A percentile compares a stretch with the other conserved stretches of the same genome.
Conservation (phyloP, 2,329 filamentous ascomycete species). For the Neonectria neomacrospora region DNA sequence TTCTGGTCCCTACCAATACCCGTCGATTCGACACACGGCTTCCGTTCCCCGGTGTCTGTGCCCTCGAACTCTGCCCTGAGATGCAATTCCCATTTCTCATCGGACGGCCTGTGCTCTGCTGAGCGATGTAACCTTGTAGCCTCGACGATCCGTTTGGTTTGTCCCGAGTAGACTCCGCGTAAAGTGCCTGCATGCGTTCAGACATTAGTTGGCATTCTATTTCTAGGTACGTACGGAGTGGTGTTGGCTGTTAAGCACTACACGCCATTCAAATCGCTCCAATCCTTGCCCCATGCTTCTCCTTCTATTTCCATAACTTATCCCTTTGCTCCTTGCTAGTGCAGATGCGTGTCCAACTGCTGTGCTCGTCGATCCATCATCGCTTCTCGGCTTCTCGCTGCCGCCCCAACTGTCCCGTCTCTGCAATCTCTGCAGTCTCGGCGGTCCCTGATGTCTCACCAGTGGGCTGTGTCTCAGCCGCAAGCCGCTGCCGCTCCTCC, state of each 20-base stretch:
- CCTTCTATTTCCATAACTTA: conserved; percentile 9
- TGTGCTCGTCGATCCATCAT: conserved; percentile 16
- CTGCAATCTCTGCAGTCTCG: conserved; percentile 19
- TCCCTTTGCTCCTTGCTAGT: conserved; percentile 6
- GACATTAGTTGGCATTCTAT: conserved; percentile 15
- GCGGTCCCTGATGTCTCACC: conserved; percentile 20
- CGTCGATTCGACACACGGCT: conserved; percentile 15
- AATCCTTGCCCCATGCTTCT: conserved; percentile 13
- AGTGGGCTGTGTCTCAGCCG: conserved; percentile 20
- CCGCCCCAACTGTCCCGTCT: conserved; percentile 23
- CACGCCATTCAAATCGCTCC: conserved; percentile 19
- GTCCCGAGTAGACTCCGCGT: not conserved
- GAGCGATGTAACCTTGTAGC: conserved; percentile 19
- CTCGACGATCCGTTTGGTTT: conserved; percentile 11
- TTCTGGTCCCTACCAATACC: not conserved
- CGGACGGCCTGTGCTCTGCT: conserved; percentile 6
- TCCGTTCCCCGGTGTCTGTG: conserved; percentile 22
- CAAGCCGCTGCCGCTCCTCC: conserved; percentile 40
- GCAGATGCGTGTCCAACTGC: conserved; percentile 17
- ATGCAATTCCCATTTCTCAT: conserved; percentile 7
- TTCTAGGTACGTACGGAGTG: not conserved
- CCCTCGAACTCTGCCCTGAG: conserved; percentile 1
- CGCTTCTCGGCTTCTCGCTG: conserved; percentile 27
- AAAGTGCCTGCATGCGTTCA: conserved; percentile 8
- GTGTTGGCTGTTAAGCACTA: not conserved